These are phyloP conservation scores for Candida koratica DNA, from an alignment of 805 yeast species.

Conservation along the genomic window DNA sequence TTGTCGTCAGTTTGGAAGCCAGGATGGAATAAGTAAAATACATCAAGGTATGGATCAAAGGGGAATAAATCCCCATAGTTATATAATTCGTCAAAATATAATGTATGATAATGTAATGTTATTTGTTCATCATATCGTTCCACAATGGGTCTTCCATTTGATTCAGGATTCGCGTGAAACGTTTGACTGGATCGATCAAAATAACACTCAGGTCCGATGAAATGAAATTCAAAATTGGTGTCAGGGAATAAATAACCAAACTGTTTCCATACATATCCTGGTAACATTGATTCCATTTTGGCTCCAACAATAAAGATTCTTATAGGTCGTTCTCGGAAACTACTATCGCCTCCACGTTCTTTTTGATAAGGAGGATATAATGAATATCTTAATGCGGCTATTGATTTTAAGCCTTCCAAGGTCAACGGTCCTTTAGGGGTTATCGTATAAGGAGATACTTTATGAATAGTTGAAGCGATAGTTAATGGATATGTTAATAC, in stretches of 20 bases:
- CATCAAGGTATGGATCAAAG: conserved; percentile 93
- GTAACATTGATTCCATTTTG: conserved; percentile 88
- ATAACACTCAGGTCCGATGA: conserved; percentile 89
- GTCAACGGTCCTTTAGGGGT: conserved; percentile 85
- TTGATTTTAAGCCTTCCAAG: conserved; percentile 86
- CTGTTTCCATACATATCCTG: conserved; percentile 95
- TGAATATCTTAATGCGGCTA: conserved; percentile 89
- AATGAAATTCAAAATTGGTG: conserved; percentile 77
- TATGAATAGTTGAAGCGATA: conserved; percentile 77
- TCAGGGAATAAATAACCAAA: conserved; percentile 81
- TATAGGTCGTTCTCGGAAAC: conserved; percentile 80
- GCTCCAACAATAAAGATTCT: conserved; percentile 89
- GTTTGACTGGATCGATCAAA: conserved; percentile 65
- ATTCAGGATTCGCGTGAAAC: conserved; percentile 52
- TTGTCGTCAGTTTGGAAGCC: conserved; percentile 83
- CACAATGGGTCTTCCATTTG: conserved; percentile 58
- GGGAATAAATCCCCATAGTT: conserved; percentile 95
- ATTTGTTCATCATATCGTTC: conserved; percentile 71
- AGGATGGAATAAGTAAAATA: conserved; percentile 92
- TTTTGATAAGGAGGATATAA: conserved; percentile 61
- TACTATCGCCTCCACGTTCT: conserved; percentile 46
- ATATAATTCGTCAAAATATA: conserved; percentile 86
- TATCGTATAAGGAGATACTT: conserved; percentile 76
- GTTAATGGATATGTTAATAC: conserved; percentile 92
- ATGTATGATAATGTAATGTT: conserved; percentile 77